A percentile compares a stretch with the other conserved stretches of the same genome.
These are phyloP conservation scores for Scorias spongiosa DNA, from an alignment of 2,329 filamentous ascomycete genomes.

Conservation along the genomic window DNA sequence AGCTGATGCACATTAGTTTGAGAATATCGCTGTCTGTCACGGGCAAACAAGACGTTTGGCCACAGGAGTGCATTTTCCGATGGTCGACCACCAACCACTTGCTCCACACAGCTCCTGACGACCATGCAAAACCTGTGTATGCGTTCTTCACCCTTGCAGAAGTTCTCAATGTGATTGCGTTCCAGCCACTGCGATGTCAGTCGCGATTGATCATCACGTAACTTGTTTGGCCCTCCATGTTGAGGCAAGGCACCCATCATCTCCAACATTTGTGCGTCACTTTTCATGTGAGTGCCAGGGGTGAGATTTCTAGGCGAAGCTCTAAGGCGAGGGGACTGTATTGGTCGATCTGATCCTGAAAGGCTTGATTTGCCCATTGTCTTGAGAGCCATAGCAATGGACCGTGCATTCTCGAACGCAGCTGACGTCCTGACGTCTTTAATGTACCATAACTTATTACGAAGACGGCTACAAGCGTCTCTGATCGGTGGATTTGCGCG, in stretches of 20 bases:
- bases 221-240: constrained; percentile 82
- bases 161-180: constrained; percentile 71
- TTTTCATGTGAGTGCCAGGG: constrained; percentile 55
- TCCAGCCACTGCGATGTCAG: constrained; percentile 72
- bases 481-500: background rate
- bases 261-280: constrained; percentile 74
- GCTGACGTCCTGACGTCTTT: constrained; percentile 84
- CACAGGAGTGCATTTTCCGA: constrained; percentile 76
- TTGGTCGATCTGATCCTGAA: background rate
- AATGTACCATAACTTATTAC: constrained; percentile 98
- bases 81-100: constrained; percentile 71
- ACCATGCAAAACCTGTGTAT: constrained; percentile 91
- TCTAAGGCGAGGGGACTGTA: constrained; percentile 25
- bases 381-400: constrained; percentile 75
- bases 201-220: constrained; percentile 89
- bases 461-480: constrained; percentile 41
- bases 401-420: constrained; percentile 71
- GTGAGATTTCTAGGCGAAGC: constrained; percentile 28
- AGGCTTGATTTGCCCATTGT: constrained; percentile 56
- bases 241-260: constrained; percentile 68
- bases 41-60: constrained; percentile 77
- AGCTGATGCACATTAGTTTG: too few relatives aligned
- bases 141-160: constrained; percentile 85
- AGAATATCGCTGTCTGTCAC: constrained; percentile 28
- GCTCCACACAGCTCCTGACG: constrained; percentile 70